Evolutionary conservation across 1,284 basidiomycete genomes (phyloP).

Genomic region (Xerocomus minutiporus): DNA sequence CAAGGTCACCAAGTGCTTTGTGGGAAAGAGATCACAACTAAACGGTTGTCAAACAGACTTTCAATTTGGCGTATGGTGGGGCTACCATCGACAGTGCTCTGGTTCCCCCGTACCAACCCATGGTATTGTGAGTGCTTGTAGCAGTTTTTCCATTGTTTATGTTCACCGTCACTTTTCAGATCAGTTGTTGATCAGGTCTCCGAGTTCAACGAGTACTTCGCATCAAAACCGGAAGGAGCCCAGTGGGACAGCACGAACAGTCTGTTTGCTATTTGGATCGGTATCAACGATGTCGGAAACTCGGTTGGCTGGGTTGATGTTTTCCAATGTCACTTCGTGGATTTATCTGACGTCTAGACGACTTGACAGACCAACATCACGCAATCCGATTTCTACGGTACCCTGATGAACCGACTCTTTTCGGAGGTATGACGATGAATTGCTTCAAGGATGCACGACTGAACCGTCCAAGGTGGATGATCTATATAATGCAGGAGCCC

Average conservation of each 20-base stretch:
- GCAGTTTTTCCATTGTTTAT: neutral
- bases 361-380: conserved; percentile 49
- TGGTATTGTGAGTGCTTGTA: conserved; percentile 43
- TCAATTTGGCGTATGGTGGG: conserved; percentile 57
- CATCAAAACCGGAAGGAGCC: conserved; percentile 47
- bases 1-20: conserved; percentile 33
- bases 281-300: conserved; percentile 60
- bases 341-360: neutral
- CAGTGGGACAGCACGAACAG: conserved; percentile 52
- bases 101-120: conserved; percentile 52
- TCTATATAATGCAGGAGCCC: conserved; percentile 51
- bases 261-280: conserved; percentile 62
- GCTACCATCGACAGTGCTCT: conserved; percentile 60
- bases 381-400: conserved; percentile 46
- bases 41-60: conserved; percentile 37
- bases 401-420: conserved; percentile 53
- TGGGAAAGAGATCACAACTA: neutral
- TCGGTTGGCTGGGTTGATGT: conserved; percentile 46
- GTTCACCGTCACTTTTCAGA: conserved; percentile 28
- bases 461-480: conserved; percentile 43
- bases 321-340: conserved; percentile 6
- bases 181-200: conserved; percentile 61
- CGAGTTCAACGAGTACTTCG: conserved; percentile 50
- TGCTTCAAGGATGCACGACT: neutral
- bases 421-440: conserved; percentile 39